Conservation (phyloP, 2,329 filamentous ascomycete genomes). For the Penicillium verrucosum region DNA sequence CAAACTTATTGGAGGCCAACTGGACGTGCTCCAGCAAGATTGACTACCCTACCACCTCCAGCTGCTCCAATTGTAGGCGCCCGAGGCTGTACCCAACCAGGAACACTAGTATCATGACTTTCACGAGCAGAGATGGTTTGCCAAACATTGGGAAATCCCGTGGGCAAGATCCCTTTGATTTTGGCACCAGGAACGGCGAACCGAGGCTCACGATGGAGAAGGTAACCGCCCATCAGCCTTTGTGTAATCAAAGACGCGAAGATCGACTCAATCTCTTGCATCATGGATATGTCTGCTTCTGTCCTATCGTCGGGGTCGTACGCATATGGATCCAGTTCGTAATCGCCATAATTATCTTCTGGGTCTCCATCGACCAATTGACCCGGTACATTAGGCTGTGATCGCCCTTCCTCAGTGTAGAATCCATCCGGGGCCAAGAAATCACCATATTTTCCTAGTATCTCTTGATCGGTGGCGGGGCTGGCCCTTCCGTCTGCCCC, state of each 20-base stretch:
- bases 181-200: slow-evolving; percentile 77
- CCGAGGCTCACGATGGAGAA: slow-evolving; percentile 70
- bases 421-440: slow-evolving; percentile 35
- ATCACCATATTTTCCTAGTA: slow-evolving; percentile 34
- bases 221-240: slow-evolving; percentile 76
- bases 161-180: slow-evolving; percentile 39
- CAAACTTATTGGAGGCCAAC: slow-evolving; percentile 38
- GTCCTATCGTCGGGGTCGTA: slow-evolving; percentile 24
- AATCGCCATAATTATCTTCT: slow-evolving; percentile 37
- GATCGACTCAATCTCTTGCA: slow-evolving; percentile 68
- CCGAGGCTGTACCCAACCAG: slow-evolving; percentile 66
- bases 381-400: slow-evolving; percentile 24
- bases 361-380: slow-evolving; percentile 29
- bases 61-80: slow-evolving; percentile 10
- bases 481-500: slow-evolving; percentile 4
- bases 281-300: slow-evolving; percentile 38
- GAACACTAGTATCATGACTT: slow-evolving; percentile 61
- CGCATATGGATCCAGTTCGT: slow-evolving; percentile 58
- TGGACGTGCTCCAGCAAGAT: slow-evolving; percentile 55
- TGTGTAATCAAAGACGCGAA: slow-evolving; percentile 75
- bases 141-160: slow-evolving; percentile 69
- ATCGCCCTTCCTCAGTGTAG: slow-evolving; percentile 34
- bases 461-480: slow-evolving; percentile 8
- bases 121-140: slow-evolving; percentile 62
- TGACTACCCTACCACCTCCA: slow-evolving; percentile 54